Evolutionary conservation across 805 yeast species (phyloP).

Genomic region (Blastobotrys robertii): DNA sequence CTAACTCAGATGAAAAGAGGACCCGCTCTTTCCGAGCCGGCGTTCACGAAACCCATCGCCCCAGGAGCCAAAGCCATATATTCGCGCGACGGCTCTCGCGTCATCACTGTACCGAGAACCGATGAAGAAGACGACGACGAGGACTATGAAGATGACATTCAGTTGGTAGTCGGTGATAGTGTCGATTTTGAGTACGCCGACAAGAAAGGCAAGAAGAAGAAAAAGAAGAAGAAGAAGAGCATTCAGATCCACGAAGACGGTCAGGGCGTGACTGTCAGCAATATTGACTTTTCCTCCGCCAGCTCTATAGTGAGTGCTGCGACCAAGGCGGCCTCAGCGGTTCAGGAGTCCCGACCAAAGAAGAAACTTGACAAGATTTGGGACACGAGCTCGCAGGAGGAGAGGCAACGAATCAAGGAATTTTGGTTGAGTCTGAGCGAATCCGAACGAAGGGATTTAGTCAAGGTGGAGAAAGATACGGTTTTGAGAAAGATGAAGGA

Average conservation of each 20-base stretch:
- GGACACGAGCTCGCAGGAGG: slow-evolving; percentile 41
- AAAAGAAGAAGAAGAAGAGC: slow-evolving; percentile 27
- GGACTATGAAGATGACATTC: slow-evolving; percentile 11
- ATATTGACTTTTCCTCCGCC: slow-evolving; percentile 25
- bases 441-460: slow-evolving; percentile 50
- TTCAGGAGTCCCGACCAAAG: background rate
- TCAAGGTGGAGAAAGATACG: slow-evolving; percentile 58
- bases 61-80: slow-evolving; percentile 18
- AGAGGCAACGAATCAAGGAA: slow-evolving; percentile 39
- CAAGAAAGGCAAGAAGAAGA: slow-evolving; percentile 28
- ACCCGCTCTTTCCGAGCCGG: slow-evolving; percentile 8
- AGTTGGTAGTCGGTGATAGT: slow-evolving; percentile 23
- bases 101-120: slow-evolving; percentile 14
- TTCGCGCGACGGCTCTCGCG: slow-evolving; percentile 16
- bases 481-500: slow-evolving; percentile 55
- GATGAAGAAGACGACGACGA: slow-evolving; percentile 8
- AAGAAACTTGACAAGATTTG: slow-evolving; percentile 24
- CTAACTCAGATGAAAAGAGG: no score
- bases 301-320: slow-evolving; percentile 22
- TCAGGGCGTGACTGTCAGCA: slow-evolving; percentile 57
- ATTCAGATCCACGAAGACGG: slow-evolving; percentile 56
- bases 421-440: slow-evolving; percentile 61
- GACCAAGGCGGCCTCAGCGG: slow-evolving; percentile 11
- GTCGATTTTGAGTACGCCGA: slow-evolving; percentile 26
- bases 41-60: slow-evolving; percentile 15